phyloP scores from a whole-genome alignment of 495 filamentous ascomycete genomes.

The Parmelia sp. region DNA sequence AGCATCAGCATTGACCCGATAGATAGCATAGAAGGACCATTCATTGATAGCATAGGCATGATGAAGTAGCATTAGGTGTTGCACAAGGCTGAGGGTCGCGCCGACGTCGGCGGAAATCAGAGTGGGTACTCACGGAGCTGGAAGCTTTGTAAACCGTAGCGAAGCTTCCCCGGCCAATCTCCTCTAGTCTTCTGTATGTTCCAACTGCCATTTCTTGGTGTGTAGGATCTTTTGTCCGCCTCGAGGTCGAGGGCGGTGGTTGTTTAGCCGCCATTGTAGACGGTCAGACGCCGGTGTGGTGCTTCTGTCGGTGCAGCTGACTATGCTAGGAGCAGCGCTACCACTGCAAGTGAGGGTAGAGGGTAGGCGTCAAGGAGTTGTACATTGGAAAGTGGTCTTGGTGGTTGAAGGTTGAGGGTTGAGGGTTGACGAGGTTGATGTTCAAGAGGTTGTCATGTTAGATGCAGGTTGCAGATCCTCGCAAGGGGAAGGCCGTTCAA shows the following conservation, averaged over 20 bases:
- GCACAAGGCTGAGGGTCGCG: neutral
- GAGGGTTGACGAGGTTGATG: slow-evolving; percentile 13
- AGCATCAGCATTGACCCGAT: slow-evolving; percentile 38
- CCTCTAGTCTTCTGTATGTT: slow-evolving; percentile 65
- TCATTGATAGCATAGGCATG: neutral
- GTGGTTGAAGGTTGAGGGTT: slow-evolving; percentile 19
- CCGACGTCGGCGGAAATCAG: neutral
- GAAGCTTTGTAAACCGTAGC: slow-evolving; percentile 84
- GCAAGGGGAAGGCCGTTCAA: slow-evolving; percentile 21
- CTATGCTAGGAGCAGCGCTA: slow-evolving; percentile 25
- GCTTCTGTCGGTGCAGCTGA: slow-evolving; percentile 9
- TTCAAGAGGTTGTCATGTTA: slow-evolving; percentile 12
- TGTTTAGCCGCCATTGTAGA: slow-evolving; percentile 38
- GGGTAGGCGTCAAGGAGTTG: slow-evolving; percentile 39
- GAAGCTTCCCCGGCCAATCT: slow-evolving; percentile 95
- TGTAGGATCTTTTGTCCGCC: slow-evolving; percentile 40
- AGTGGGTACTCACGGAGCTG: slow-evolving; percentile 60
- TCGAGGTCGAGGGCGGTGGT: slow-evolving; percentile 36
- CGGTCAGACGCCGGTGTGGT: slow-evolving; percentile 16
- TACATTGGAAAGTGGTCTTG: slow-evolving; percentile 33
- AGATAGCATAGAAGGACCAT: neutral
- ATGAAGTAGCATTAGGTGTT: neutral
- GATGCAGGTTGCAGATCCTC: slow-evolving; percentile 18
- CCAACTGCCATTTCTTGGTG: slow-evolving; percentile 63
- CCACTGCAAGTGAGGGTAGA: slow-evolving; percentile 44